phyloP scores from a whole-genome alignment of 441 rosid genomes.

The Aquilaria agallochum region DNA sequence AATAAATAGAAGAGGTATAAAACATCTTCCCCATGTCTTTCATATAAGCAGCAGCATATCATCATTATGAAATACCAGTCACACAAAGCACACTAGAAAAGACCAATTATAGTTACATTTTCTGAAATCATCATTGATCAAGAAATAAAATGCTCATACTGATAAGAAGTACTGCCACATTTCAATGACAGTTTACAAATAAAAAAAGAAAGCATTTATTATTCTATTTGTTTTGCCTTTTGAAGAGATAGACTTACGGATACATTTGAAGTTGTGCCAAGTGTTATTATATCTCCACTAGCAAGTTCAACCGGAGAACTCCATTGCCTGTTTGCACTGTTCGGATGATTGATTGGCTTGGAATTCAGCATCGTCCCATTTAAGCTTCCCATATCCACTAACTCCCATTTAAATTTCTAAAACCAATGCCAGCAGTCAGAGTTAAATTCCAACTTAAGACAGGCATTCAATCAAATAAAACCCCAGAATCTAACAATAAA shows the following conservation, averaged over 20 bases:
- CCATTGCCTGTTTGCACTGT: conserved; percentile 73
- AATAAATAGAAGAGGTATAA: too few species aligned
- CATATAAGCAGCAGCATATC: too few species aligned
- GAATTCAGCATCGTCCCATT: conserved; percentile 88
- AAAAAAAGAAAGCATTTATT: background rate
- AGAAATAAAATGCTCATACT: too few species aligned
- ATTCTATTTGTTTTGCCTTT: too few species aligned
- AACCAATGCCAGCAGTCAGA: conserved; percentile 22
- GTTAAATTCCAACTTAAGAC: conserved; percentile 12
- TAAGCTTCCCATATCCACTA: conserved; percentile 91
- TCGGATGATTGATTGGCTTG: conserved; percentile 55
- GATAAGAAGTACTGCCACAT: too few species aligned
- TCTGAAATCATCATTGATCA: too few species aligned
- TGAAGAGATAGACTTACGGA: conserved; percentile 40
- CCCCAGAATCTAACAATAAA: conserved; percentile 15
- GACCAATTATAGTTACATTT: too few species aligned
- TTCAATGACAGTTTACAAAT: too few species aligned
- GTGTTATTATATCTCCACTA: conserved; percentile 74
- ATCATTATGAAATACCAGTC: conserved; percentile 9
- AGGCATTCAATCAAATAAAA: conserved; percentile 17
- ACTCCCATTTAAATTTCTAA: conserved; percentile 92
- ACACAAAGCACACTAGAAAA: background rate
- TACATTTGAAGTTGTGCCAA: conserved; percentile 74
- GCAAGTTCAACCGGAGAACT: conserved; percentile 73
- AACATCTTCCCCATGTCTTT: too few species aligned